These are phyloP conservation scores for Agrocybe praecox DNA, from an alignment of 768 basidiomycete genomes.

Conservation along the genomic window DNA sequence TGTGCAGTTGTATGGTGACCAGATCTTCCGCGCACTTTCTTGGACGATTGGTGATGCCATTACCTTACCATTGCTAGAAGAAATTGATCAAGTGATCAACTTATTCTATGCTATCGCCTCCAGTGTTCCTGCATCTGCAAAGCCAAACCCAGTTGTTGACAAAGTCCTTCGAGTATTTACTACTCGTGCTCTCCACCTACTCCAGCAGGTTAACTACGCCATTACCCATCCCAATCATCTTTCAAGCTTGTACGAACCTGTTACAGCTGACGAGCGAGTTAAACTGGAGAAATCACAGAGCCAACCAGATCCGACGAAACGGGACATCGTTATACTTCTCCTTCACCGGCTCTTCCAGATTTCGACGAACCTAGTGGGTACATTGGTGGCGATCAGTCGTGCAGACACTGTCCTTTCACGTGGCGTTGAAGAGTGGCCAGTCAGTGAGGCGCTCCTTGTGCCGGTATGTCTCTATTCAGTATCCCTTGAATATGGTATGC, in stretches of 20 bases:
- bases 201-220: slow-evolving; percentile 90
- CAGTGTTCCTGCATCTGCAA: slow-evolving; percentile 48
- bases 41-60: slow-evolving; percentile 85
- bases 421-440: slow-evolving; percentile 72
- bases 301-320: slow-evolving; percentile 59
- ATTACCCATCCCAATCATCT: slow-evolving; percentile 91
- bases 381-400: slow-evolving; percentile 69
- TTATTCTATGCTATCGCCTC: slow-evolving; percentile 77
- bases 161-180: slow-evolving; percentile 74
- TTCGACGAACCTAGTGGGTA: slow-evolving; percentile 68
- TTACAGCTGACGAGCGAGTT: slow-evolving; percentile 72
- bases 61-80: slow-evolving; percentile 77
- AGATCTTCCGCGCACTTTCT: slow-evolving; percentile 72
- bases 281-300: slow-evolving; percentile 69
- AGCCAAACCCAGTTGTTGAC: slow-evolving; percentile 51
- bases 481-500: not conserved
- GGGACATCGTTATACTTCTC: slow-evolving; percentile 73
- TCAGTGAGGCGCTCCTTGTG: slow-evolving; percentile 66
- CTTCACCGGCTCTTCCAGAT: slow-evolving; percentile 73
- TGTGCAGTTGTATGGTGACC: slow-evolving; percentile 81
- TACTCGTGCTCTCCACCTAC: slow-evolving; percentile 65
- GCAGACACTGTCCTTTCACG: slow-evolving; percentile 68
- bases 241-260: slow-evolving; percentile 77
- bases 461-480: slow-evolving; percentile 53
- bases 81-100: slow-evolving; percentile 78